phyloP scores from a whole-genome alignment of 805 yeast genomes.

The Metschnikowia kunwiensis region DNA sequence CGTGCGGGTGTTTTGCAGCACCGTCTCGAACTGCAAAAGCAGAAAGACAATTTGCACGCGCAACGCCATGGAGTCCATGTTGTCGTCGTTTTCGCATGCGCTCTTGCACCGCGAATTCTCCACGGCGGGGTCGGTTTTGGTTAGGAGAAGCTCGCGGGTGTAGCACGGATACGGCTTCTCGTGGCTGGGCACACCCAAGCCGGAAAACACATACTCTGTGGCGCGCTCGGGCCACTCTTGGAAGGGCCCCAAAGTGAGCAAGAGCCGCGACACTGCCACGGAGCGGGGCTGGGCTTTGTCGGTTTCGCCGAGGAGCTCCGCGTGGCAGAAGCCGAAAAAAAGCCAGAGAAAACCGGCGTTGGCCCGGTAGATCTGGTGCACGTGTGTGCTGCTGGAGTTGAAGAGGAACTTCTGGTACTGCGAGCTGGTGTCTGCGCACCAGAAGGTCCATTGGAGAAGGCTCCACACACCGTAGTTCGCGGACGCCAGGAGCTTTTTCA shows the following conservation, averaged over 20 bases:
- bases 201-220: slow-evolving; percentile 29
- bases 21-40: slow-evolving; percentile 2
- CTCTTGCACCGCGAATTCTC: slow-evolving; percentile 13
- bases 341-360: slow-evolving; percentile 21
- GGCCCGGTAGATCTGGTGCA: slow-evolving; percentile 25
- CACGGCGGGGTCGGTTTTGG: slow-evolving; percentile 20
- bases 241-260: slow-evolving; percentile 23
- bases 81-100: slow-evolving; percentile 20
- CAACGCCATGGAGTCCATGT: slow-evolving; percentile 26
- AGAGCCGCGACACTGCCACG: slow-evolving; percentile 11
- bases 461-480: slow-evolving; percentile 28
- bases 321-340: slow-evolving; percentile 22
- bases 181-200: slow-evolving; percentile 21
- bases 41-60: slow-evolving; percentile 18
- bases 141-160: slow-evolving; percentile 24
- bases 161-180: slow-evolving; percentile 25
- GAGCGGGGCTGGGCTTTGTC: background rate
- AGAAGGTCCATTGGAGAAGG: slow-evolving; percentile 34
- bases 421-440: slow-evolving; percentile 31
- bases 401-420: slow-evolving; percentile 19
- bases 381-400: slow-evolving; percentile 20
- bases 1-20: background rate
- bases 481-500: slow-evolving; percentile 24
- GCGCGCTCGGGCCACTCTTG: slow-evolving; percentile 31
- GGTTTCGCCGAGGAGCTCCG: slow-evolving; percentile 2